Percentiles rank a stretch among this genome's conserved stretches.
phyloP scores from a whole-genome alignment of 192 early-diverging fungal species.

The Anaeromyces robustus region DNA sequence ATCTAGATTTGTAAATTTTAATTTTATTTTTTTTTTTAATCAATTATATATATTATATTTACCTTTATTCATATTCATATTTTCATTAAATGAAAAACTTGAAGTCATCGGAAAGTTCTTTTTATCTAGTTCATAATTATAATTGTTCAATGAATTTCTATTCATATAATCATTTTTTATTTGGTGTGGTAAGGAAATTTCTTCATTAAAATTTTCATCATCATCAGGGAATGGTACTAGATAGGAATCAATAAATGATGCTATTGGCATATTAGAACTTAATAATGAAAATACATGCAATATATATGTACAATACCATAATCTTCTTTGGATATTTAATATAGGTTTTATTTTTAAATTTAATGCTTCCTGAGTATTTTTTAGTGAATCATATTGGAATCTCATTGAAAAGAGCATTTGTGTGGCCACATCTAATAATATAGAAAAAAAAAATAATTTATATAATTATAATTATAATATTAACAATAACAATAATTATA shows the following conservation, averaged over 20 bases:
- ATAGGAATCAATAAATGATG: neutral
- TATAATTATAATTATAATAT: no score
- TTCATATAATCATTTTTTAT: neutral
- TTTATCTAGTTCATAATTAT: neutral
- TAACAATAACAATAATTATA: no score
- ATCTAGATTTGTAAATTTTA: no score
- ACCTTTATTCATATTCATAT: neutral
- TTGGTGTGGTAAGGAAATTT: neutral
- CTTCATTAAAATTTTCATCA: neutral
- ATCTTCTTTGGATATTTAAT: neutral
- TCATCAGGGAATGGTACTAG: neutral
- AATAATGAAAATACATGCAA: neutral
- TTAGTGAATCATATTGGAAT: neutral
- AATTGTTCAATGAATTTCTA: neutral
- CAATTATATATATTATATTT: no score
- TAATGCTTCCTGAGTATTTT: neutral
- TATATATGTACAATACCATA: neutral
- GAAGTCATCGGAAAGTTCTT: neutral
- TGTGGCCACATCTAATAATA: neutral
- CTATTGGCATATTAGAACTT: neutral
- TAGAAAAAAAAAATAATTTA: no score
- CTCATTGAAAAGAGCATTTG: neutral
- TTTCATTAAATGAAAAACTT: neutral
- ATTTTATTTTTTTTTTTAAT: no score
- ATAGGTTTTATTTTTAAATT: neutral